phyloP scores from a whole-genome alignment of 192 early-diverging fungal genomes.

The Funneliformis mosseae region DNA sequence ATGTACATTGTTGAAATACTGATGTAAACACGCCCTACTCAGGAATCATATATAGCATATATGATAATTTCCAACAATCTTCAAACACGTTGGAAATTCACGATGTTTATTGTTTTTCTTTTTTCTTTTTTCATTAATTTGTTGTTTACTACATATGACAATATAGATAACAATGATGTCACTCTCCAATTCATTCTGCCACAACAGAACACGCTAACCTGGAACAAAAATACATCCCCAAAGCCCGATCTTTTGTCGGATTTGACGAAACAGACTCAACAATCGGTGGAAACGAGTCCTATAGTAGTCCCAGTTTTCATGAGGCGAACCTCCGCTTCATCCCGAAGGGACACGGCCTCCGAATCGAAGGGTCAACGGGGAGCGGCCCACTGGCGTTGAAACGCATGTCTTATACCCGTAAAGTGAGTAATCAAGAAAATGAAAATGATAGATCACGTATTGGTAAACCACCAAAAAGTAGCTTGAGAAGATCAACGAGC shows the following conservation, averaged over 20 bases:
- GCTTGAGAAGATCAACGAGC: conserved; percentile 7
- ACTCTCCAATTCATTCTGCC: conserved; percentile 41
- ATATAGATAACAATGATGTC: conserved; percentile 40
- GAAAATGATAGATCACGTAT: conserved; percentile 23
- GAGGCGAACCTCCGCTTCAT: conserved; percentile 23
- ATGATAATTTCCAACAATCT: conserved; percentile 1
- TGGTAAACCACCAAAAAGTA: conserved; percentile 9
- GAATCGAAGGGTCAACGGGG: conserved; percentile 23
- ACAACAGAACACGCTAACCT: conserved; percentile 38
- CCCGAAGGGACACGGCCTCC: conserved; percentile 26
- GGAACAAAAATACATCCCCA: conserved; percentile 37
- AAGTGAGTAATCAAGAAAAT: conserved; percentile 32
- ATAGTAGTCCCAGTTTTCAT: conserved; percentile 26
- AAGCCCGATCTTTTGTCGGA: conserved; percentile 36
- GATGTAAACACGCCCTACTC: background rate
- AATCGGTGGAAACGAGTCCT: background rate
- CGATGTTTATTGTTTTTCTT: conserved; percentile 21
- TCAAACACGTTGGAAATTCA: conserved; percentile 13
- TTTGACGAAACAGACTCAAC: conserved; percentile 25
- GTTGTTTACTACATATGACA: conserved; percentile 19
- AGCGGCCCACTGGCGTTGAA: conserved; percentile 32
- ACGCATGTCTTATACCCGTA: conserved; percentile 11
- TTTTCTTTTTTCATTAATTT: conserved; percentile 25
- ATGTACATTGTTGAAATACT: conserved; percentile 26
- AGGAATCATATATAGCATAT: background rate